Base-by-base conservation (phyloP, 2,329 filamentous ascomycete species). In the Diaporthe humulicola region DNA sequence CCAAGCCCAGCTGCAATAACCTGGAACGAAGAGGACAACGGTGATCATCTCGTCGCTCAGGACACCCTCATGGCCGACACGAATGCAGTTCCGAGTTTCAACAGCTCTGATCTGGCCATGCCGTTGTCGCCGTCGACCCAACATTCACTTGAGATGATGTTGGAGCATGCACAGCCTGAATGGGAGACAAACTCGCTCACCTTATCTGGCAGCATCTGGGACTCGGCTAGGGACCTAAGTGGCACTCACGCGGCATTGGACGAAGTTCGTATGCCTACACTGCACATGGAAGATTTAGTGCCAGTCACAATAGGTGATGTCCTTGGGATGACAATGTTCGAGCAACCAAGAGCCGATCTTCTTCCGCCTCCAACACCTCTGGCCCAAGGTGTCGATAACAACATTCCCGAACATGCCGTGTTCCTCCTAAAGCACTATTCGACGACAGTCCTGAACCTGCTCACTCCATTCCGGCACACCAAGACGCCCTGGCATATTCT, bases 401-500 rank as follows among this genome's bases (percentile, higher is more conserved):
- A 42, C 50, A 75, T 76, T 3, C 77, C 80, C 12, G 76, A 80
- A 28, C 82, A 85, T 76, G 82, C 83, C 1, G 77, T 83, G 12
- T 81, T 82, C 58, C 79, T 86, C 0, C 79, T 86, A 33, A 82
- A 82, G 33, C 82, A 85, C 71, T 86, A 85, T 74, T 79, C 79
- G 3, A 81, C 81, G 1, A 81, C 80, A 5, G 81, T 86, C 3
- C 80, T 85, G 25, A 78, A 77, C 5, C 73, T 83, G 3, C 79
- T 86, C 67, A 83, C 84, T 1, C 84, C 84, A 1, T 80, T 84
- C 40, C 79, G 80, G 17, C 81, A 84, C 67, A 80, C 78, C 48
- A 85, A 86, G 76, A 84, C 84, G 2, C 84, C 84, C 1, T 85
- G 84, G 84, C 82, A 85, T 72, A 77, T 84, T 7, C 78, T 86